Conservation (phyloP, 2,329 filamentous ascomycete species). For the Clathrospora elynae region DNA sequence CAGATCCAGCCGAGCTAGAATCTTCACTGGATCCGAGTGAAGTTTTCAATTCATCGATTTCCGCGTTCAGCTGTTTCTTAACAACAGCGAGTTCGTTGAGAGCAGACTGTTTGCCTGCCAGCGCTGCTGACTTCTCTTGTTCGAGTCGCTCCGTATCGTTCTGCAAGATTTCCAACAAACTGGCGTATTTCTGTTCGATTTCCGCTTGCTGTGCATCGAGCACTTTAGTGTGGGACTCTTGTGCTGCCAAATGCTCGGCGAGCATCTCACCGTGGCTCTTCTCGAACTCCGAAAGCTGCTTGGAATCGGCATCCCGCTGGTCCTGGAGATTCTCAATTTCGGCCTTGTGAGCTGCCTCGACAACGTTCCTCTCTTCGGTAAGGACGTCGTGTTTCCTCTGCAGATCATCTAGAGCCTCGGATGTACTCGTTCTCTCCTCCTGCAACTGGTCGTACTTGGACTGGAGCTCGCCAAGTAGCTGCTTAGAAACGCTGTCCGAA, state of each 20-base stretch:
- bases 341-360: slow-evolving; percentile 21
- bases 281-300: slow-evolving; percentile 32
- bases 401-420: slow-evolving; percentile 10
- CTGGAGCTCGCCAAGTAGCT: slow-evolving; percentile 14
- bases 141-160: slow-evolving; percentile 32
- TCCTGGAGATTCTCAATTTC: slow-evolving; percentile 28
- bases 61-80: slow-evolving; percentile 27
- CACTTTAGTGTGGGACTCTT: slow-evolving; percentile 31
- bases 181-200: slow-evolving; percentile 39
- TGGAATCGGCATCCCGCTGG: slow-evolving; percentile 24
- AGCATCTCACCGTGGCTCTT: slow-evolving; percentile 23
- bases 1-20: slow-evolving; percentile 19
- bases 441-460: slow-evolving; percentile 21
- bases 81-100: slow-evolving; percentile 34
- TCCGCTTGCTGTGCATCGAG: slow-evolving; percentile 33
- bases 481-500: slow-evolving; percentile 9
- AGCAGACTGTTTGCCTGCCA: slow-evolving; percentile 30
- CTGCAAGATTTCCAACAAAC: slow-evolving; percentile 39
- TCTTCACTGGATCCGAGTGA: slow-evolving; percentile 27
- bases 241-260: slow-evolving; percentile 21
- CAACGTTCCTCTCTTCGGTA: slow-evolving; percentile 23
- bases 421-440: slow-evolving; percentile 4
- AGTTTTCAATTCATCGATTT: slow-evolving; percentile 29
- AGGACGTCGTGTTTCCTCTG: slow-evolving; percentile 22
- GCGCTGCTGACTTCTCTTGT: slow-evolving; percentile 32